Evolutionary conservation across 1,139 yeast genomes (phyloP), one percentile per base, ranked within the genome.

Genomic region (Candida glucosophila): DNA sequence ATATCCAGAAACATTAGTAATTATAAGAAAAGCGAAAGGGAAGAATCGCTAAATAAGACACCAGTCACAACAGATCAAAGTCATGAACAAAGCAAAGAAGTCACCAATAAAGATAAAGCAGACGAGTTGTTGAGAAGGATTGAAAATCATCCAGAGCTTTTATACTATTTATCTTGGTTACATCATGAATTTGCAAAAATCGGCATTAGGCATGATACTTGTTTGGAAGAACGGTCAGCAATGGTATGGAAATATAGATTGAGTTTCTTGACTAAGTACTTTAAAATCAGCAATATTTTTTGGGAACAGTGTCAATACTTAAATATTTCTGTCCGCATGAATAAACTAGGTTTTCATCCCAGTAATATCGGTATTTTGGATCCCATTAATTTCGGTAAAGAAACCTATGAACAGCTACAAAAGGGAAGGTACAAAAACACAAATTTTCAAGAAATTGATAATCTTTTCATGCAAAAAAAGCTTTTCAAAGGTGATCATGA

Each of bases 311-410:
- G 67, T 33, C 47, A 44, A 20, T 27, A 44, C 10, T 32, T 44
- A 22, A 55, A 58, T 19, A 41, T 62, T 7, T 49, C 67, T 7
- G 46, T 53, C 24, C 58, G 52, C 24, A 35, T 29, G 4, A 67
- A 64, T 34, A 29, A 29, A 21, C 37, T 64, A 13, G 37, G 42
- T 5, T 44, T 42, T 25, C 41, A 45, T 25, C 43, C 52, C 3
- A 22, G 36, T 6, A 37, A 52, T 24, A 39, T 64, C 20, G 71
- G 71, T 7, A 31, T 63, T 9, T 41, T 64, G 25, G 70, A 63
- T 36, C 71, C 71, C 0, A 38, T 35, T 22, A 51, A 63, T 33
- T 63, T 59, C 33, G 42, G 47, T 1, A 11, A 14, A 2, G 47
- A 44, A 4, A 45, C 42, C 5, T 53, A 56, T 32, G 22, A 39